Base-by-base conservation (phyloP, 2,329 filamentous ascomycete genomes). In the Penicillium sp. region DNA sequence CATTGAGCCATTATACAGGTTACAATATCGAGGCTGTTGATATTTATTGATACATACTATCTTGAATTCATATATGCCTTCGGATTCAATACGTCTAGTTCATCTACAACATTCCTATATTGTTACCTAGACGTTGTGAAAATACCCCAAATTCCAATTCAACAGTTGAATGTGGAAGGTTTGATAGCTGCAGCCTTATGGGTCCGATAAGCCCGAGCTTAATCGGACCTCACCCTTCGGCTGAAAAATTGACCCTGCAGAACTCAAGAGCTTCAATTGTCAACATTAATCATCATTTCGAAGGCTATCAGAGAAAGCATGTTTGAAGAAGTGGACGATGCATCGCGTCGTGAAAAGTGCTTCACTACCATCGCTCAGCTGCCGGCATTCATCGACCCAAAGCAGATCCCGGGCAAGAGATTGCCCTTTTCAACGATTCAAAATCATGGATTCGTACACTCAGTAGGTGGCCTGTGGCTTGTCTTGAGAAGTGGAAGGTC, bases 341-440 rank as follows among this genome's bases (percentile, higher is more conserved):
- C 68, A 54, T 71, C 73, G 9, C 60, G 65, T 53, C 71, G 67
- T 54, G 74, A 78, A 53, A 94, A 89, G 81, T 92, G 89, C 73
- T 88, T 84, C 72, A 86, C 90, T 61, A 89, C 87, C 1, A 84
- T 89, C 66, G 85, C 85, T 39, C 78, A 79, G 13, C 83, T 93
- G 71, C 78, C 81, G 26, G 78, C 80, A 31, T 88, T 90, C 74
- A 78, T 93, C 43, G 85, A 96, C 70, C 81, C 85, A 6, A 81
- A 83, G 55, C 88, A 91, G 66, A 81, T 84, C 31, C 88, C 91
- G 2, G 79, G 78, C 6, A 92, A 89, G 69, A 87, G 85, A 66
- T 86, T 89, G 64, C 92, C 91, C 3, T 96, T 93, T 80, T 81
- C 84, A 1, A 80, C 85, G 1, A 82, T 96, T 60, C 72, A 83